phyloP scores from a whole-genome alignment of 2,329 filamentous ascomycete species.

The Colletotrichum australisinense region DNA sequence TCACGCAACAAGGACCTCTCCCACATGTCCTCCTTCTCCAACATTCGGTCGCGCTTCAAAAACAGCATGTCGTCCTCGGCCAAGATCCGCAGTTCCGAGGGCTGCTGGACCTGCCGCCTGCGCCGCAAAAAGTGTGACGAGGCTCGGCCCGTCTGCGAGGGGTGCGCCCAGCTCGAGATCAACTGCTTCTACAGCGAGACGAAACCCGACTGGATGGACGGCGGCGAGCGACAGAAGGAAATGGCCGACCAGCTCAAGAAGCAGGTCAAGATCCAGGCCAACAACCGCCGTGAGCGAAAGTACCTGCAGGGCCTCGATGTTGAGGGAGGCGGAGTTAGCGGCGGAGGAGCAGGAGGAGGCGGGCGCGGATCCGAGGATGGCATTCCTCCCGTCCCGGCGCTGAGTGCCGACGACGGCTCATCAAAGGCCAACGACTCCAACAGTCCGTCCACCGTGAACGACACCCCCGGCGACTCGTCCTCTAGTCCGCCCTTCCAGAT shows the following conservation, averaged over 20 bases:
- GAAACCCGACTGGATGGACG: constrained; percentile 71
- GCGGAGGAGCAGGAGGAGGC: too few relatives aligned
- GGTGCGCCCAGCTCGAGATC: constrained; percentile 65
- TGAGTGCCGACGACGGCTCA: constrained; percentile 25
- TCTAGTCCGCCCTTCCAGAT: constrained; percentile 29
- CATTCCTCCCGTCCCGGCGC: constrained; percentile 25
- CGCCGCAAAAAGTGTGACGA: constrained; percentile 73
- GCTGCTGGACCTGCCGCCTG: constrained; percentile 71
- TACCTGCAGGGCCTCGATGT: constrained; percentile 55
- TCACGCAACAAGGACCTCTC: constrained; percentile 24
- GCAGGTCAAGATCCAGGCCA: constrained; percentile 40
- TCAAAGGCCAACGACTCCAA: constrained; percentile 22
- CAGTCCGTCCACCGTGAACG: constrained; percentile 30
- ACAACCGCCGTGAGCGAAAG: constrained; percentile 53
- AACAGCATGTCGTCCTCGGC: constrained; percentile 28
- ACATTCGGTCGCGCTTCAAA: constrained; percentile 29
- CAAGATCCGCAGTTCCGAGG: constrained; percentile 55
- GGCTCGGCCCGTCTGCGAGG: constrained; percentile 60
- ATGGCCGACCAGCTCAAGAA: constrained; percentile 40
- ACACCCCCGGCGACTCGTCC: constrained; percentile 27
- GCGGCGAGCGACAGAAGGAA: constrained; percentile 37
- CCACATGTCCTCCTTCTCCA: constrained; percentile 8
- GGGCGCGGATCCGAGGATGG: constrained; percentile 16
- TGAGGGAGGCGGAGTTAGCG: neutral
- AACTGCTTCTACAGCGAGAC: constrained; percentile 63